Percentiles rank a stretch among this genome's conserved stretches.
phyloP scores from a whole-genome alignment of 305 asterid species.

The Fraxinus angustifolia region DNA sequence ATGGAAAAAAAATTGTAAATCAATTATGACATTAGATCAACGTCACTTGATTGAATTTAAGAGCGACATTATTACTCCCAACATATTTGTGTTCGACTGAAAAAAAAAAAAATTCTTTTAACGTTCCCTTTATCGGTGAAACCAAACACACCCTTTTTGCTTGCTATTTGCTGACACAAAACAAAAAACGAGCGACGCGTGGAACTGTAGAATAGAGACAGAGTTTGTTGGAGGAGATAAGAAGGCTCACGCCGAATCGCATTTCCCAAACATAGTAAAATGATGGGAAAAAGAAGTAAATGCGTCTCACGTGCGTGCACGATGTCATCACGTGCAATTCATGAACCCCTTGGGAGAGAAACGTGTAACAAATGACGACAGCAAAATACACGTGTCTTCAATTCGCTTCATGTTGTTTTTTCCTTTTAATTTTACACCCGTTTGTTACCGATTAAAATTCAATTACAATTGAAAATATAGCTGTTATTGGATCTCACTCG shows the following conservation, averaged over 20 bases:
- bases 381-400: not conserved
- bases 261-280: not conserved
- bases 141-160: not conserved
- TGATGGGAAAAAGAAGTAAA: not conserved
- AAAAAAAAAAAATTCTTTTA: not conserved
- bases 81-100: not conserved
- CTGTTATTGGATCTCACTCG: too few species aligned
- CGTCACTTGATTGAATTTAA: not conserved
- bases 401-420: not conserved
- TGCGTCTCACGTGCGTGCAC: not conserved
- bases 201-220: not conserved
- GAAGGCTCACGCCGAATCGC: not conserved
- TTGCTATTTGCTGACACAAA: not conserved
- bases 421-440: not conserved
- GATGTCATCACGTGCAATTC: not conserved
- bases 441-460: too few species aligned
- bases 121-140: not conserved
- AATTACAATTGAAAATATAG: too few species aligned
- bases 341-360: not conserved
- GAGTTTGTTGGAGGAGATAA: not conserved
- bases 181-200: not conserved
- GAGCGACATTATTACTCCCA: not conserved
- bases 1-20: too few species aligned
- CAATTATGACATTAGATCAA: not conserved
- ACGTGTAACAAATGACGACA: not conserved